Evolutionary conservation across 2,329 filamentous ascomycete genomes (phyloP), one percentile per base, ranked within the genome.

Genomic region (Pyrenochaeta sp.): DNA sequence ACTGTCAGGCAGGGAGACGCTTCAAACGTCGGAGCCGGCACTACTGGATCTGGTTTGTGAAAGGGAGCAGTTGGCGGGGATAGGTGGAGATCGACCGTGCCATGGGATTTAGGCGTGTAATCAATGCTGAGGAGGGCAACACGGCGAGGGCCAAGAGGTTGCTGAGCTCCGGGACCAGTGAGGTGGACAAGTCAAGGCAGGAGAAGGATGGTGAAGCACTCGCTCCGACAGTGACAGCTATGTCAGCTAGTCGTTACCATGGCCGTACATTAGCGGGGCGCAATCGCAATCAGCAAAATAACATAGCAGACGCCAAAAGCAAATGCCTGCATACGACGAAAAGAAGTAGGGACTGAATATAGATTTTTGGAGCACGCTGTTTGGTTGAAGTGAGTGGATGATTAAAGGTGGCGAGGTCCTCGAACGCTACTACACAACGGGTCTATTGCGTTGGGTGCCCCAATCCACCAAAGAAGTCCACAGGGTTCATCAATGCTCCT

Each of bases 401-500:
- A 68, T 68, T 63, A 71, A 69, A 69, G 69, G 67, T 69, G 67
- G 67, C 67, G 62, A 71, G 61, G 60, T 51, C 64, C 41, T 44
- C 39, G 49, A 46, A 58, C 65, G 58, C 64, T 68, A 67, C 58
- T 53, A 53, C 60, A 36, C 56, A 56, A 59, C 37, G 48, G 63
- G 60, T 46, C 44, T 55, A 52, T 44, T 41, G 54, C 49, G 53
- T 54, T 59, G 45, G 53, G 55, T 54, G 53, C 55, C 61, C 54
- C 38, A 55, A 56, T 53, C 55, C 63, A 62, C 49, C 44, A 59
- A 53, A 63, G 55, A 59, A 55, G 51, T 64, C 60, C 50, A 56
- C 61, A 57, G 58, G 60, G 66, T 63, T 58, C 58, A 48, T 35
- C 22, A 46, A 48, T 48, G 24, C 49, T 52, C 49, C 49, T 52